phyloP scores from a whole-genome alignment of 2,329 filamentous ascomycete genomes.

The Aspergillus caelatus region DNA sequence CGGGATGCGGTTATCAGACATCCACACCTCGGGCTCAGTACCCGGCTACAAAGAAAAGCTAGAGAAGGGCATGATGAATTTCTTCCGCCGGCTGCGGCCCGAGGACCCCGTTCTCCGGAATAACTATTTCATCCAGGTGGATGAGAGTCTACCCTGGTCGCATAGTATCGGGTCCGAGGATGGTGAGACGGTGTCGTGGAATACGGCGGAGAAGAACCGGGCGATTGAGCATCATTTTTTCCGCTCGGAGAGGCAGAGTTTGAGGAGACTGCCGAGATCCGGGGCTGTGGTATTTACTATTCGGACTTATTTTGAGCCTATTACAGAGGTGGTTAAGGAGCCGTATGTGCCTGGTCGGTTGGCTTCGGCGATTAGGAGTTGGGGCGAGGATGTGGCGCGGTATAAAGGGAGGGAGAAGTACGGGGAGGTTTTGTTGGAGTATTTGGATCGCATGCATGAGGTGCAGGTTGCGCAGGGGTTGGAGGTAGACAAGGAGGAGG shows the following conservation, averaged over 20 bases:
- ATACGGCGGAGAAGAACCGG: slow-evolving; percentile 72
- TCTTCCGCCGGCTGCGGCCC: slow-evolving; percentile 72
- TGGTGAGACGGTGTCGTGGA: slow-evolving; percentile 66
- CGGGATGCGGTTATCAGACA: slow-evolving; percentile 76
- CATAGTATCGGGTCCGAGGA: slow-evolving; percentile 76
- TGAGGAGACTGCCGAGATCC: slow-evolving; percentile 63
- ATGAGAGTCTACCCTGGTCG: slow-evolving; percentile 76
- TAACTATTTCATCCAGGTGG: slow-evolving; percentile 88
- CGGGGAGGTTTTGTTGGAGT: slow-evolving; percentile 72
- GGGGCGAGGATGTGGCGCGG: slow-evolving; percentile 73
- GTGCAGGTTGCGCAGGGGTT: slow-evolving; percentile 72
- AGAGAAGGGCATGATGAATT: slow-evolving; percentile 77
- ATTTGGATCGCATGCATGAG: slow-evolving; percentile 72
- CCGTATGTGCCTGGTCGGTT: slow-evolving; percentile 76
- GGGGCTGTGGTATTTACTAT: slow-evolving; percentile 73
- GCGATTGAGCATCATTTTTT: slow-evolving; percentile 76
- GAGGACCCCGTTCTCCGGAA: slow-evolving; percentile 70
- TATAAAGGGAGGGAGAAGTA: slow-evolving; percentile 83
- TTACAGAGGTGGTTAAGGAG: slow-evolving; percentile 69
- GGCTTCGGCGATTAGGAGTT: slow-evolving; percentile 77
- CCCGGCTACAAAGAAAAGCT: slow-evolving; percentile 72
- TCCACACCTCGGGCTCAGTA: slow-evolving; percentile 77
- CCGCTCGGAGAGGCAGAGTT: slow-evolving; percentile 72
- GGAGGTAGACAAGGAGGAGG: slow-evolving; percentile 63
- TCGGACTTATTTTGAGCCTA: slow-evolving; percentile 75